Conservation (phyloP, 306 rosid species). For the Cucurbita pepo region DNA sequence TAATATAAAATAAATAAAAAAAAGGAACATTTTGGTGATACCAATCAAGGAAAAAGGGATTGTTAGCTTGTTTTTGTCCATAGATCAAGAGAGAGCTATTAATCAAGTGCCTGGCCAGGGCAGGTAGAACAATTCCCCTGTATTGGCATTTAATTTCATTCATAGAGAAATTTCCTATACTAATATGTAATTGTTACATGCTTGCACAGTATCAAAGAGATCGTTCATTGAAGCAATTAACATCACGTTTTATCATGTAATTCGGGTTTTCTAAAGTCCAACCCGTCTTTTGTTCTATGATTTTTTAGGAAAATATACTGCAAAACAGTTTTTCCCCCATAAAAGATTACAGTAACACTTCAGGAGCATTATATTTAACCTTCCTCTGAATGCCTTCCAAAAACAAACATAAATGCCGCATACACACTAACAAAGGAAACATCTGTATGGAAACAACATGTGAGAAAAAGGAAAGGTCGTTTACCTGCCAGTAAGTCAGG, state of each 20-base stretch:
- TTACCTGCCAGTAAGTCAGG: conserved; percentile 99
- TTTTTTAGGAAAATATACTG: neutral
- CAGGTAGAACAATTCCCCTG: neutral
- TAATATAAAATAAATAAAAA: neutral
- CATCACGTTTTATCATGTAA: neutral
- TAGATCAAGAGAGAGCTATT: neutral
- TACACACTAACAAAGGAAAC: neutral
- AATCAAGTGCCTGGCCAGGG: neutral
- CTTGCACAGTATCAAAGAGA: neutral
- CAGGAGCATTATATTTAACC: neutral
- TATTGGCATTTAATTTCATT: no score
- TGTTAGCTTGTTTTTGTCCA: neutral
- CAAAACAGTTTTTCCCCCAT: neutral
- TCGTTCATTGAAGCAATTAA: neutral
- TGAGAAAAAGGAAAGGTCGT: neutral
- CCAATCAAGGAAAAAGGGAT: neutral
- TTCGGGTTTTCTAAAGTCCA: neutral
- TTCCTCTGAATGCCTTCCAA: neutral
- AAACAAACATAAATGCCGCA: neutral
- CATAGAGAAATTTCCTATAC: neutral
- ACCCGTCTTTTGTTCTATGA: neutral
- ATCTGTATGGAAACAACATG: neutral
- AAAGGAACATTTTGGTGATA: neutral
- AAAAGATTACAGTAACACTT: neutral
- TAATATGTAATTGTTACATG: neutral